Conservation (phyloP, 1,284 basidiomycete species). For the Gomphus bonarii region DNA sequence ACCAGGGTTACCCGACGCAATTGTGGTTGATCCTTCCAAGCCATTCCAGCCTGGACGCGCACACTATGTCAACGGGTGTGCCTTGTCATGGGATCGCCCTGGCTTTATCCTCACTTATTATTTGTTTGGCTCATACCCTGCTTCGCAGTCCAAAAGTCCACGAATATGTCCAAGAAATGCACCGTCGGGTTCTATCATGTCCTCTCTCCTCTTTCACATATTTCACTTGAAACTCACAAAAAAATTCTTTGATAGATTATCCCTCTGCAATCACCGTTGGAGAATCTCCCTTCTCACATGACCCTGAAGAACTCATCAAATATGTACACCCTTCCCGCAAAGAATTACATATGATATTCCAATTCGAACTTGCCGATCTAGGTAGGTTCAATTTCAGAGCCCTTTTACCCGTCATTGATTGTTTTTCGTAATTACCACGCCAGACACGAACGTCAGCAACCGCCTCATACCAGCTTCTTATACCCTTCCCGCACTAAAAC, state of each 20-base stretch:
- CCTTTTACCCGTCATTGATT: not conserved
- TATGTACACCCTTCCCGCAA: conserved; percentile 54
- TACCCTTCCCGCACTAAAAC: conserved; percentile 47
- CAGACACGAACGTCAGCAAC: conserved; percentile 8
- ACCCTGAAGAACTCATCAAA: conserved; percentile 35
- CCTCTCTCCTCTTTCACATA: conserved; percentile 18
- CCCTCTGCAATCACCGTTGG: conserved; percentile 55
- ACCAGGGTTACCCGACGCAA: conserved; percentile 54
- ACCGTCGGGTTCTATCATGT: conserved; percentile 47
- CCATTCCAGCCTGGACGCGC: conserved; percentile 47
- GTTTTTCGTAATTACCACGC: not conserved
- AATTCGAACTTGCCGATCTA: conserved; percentile 54
- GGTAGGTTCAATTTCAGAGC: conserved; percentile 16
- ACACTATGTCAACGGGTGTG: conserved; percentile 47
- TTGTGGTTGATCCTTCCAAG: conserved; percentile 38
- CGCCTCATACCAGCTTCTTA: conserved; percentile 37
- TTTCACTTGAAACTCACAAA: not conserved
- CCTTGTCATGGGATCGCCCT: not conserved
- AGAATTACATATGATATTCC: conserved; percentile 61
- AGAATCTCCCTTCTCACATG: conserved; percentile 51
- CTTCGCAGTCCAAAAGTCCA: conserved; percentile 47
- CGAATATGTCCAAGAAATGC: conserved; percentile 61
- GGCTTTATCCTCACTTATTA: not conserved
- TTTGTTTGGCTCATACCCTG: not conserved
- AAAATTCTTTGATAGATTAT: conserved; percentile 35